A percentile compares a stretch with the other conserved stretches of the same genome.
Evolutionary conservation across 306 rosid genomes (phyloP).

Genomic region (Cucumis sativus): Cucumber_9930_V3 NC_026661.2:16457501-16458000

Average conservation of each 20-base stretch:
- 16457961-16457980: not conserved
- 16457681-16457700: not conserved
- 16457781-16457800: not conserved
- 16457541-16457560: not conserved
- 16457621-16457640: not conserved
- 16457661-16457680: not conserved
- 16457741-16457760: not conserved
- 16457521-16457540: constrained; percentile 9
- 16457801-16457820: not conserved
- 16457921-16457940: not conserved
- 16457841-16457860: not conserved
- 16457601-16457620: not conserved
- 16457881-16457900: not conserved
- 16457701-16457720: not conserved
- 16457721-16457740: not conserved
- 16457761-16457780: not conserved
- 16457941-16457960: not conserved
- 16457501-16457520: constrained; percentile 48
- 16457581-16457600: not conserved
- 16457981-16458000: not conserved
- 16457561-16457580: not conserved
- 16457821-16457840: not conserved
- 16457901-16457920: not conserved
- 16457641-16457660: not conserved
- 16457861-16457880: not conserved